Evolutionary conservation across 768 basidiomycete species (phyloP).

Genomic region (Aureoboletus auriporus): DNA sequence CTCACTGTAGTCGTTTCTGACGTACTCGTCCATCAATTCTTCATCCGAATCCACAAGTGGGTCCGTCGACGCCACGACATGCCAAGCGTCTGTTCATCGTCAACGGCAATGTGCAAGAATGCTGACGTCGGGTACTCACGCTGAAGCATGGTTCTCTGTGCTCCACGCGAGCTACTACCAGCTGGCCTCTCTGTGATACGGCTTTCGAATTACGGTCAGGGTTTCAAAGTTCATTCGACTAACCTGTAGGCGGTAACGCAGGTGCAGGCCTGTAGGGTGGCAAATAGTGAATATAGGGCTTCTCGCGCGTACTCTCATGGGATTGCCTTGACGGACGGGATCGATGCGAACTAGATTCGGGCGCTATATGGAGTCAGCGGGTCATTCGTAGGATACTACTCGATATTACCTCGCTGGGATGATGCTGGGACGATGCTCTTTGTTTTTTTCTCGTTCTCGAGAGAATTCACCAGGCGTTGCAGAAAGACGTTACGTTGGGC

Average conservation of each 20-base stretch:
- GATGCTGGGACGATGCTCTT: slow-evolving; percentile 34
- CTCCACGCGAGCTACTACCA: slow-evolving; percentile 13
- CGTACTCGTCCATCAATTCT: slow-evolving; percentile 60
- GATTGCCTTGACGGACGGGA: slow-evolving; percentile 21
- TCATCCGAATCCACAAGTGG: slow-evolving; percentile 73
- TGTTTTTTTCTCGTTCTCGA: slow-evolving; percentile 48
- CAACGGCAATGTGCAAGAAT: neutral
- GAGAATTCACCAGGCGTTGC: slow-evolving; percentile 57
- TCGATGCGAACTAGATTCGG: slow-evolving; percentile 24
- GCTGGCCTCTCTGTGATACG: slow-evolving; percentile 15
- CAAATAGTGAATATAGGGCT: slow-evolving; percentile 33
- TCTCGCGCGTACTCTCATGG: slow-evolving; percentile 25
- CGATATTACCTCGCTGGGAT: slow-evolving; percentile 21
- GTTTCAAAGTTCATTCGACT: slow-evolving; percentile 4
- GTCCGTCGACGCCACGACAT: slow-evolving; percentile 56
- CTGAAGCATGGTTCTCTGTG: slow-evolving; percentile 43
- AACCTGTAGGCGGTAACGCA: slow-evolving; percentile 17
- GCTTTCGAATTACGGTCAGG: slow-evolving; percentile 2
- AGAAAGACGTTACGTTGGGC: slow-evolving; percentile 66
- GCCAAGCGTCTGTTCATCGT: slow-evolving; percentile 62
- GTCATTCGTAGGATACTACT: neutral
- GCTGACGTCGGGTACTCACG: slow-evolving; percentile 28
- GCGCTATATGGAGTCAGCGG: slow-evolving; percentile 16
- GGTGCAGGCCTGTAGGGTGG: slow-evolving; percentile 25
- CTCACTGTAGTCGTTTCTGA: slow-evolving; percentile 65